These are phyloP conservation scores for Chaetomium sp. DNA, from an alignment of 2,329 filamentous ascomycete species.

Conservation along the genomic window DNA sequence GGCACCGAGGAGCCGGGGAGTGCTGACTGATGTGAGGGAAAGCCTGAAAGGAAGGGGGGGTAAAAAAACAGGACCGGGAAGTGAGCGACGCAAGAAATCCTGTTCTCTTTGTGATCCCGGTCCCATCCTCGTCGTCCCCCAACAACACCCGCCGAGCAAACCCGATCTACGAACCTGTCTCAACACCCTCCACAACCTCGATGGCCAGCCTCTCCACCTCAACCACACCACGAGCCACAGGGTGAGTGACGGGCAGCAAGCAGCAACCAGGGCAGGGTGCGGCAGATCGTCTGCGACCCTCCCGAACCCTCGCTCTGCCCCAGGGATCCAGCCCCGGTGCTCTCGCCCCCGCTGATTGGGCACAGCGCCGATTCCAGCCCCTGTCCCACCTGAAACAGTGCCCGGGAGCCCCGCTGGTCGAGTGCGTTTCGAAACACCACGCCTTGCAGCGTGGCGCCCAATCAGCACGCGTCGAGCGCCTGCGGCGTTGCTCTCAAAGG, in stretches of 20 bases:
- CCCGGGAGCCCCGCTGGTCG: conserved; percentile 31
- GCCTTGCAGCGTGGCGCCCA: conserved; percentile 31
- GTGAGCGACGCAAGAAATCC: conserved; percentile 5
- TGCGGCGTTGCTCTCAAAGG: not conserved
- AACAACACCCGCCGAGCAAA: not conserved
- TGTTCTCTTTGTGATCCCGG: not conserved
- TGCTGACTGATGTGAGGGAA: not conserved
- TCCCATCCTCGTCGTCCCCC: not conserved
- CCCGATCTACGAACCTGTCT: not conserved
- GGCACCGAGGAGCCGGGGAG: conserved; percentile 22
- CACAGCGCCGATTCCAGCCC: conserved; percentile 5
- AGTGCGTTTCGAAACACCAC: conserved; percentile 35
- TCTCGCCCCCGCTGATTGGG: conserved; percentile 22
- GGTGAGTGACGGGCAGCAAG: not conserved
- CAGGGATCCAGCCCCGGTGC: not conserved
- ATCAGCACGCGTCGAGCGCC: conserved; percentile 25
- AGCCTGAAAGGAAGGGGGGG: not conserved
- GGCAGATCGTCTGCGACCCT: conserved; percentile 20
- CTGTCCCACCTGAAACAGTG: conserved; percentile 37
- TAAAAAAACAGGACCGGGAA: not conserved
- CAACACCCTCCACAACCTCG: not conserved
- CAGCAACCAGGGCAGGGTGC: conserved; percentile 18
- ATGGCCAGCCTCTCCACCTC: not conserved
- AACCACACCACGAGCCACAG: conserved; percentile 2
- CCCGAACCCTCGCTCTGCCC: not conserved